Base-by-base conservation (phyloP, 805 yeast species). In the Ogataea polymorpha region DNA sequence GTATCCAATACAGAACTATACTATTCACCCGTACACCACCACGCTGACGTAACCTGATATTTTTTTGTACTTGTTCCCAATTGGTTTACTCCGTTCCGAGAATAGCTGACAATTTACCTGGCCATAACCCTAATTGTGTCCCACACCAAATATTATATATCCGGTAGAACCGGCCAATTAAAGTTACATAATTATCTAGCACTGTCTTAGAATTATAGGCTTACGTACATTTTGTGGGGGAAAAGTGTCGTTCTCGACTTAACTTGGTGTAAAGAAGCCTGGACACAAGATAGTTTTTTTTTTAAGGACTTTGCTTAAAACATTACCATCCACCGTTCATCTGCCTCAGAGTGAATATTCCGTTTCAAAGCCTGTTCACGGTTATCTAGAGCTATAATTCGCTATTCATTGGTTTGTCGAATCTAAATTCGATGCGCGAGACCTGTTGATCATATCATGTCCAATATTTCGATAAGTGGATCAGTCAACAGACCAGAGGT, bases 11-110 rank as follows among this genome's bases (percentile, higher is more conserved):
- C 10, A 20, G n/a, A n/a, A 15, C 21, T 20, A 20, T 20, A 20
- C 21, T 12, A 12, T 4, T 8, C 30, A 31, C 23, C 32, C 28
- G 18, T 24, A 33, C 43, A 40, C 39, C 38, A 21, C 21, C 2
- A 20, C 2, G 16, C 16, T 15, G 16, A 15, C 16, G 16, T 15
- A 15, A 15, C 16, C 16, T 12, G 14, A n/a, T 6, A 12, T 24
- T 24, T 27, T 27, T 35, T 34, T 34, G 14, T 18, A 7, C 26
- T 24, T 18, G 18, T 35, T 24, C 21, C 31, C 27, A 23, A 14
- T 11, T 35, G 28, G 41, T 20, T 32, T 27, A 28, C 45, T 42
- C 45, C 45, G 45, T 29, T 37, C 39, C 42, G 39, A 24, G 39
- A 34, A 10, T 24, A n/a, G 13, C 13, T 11, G 18, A 23, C 9